phyloP scores from a whole-genome alignment of 163 green algal genomes.

The Picocystis sp. region DNA sequence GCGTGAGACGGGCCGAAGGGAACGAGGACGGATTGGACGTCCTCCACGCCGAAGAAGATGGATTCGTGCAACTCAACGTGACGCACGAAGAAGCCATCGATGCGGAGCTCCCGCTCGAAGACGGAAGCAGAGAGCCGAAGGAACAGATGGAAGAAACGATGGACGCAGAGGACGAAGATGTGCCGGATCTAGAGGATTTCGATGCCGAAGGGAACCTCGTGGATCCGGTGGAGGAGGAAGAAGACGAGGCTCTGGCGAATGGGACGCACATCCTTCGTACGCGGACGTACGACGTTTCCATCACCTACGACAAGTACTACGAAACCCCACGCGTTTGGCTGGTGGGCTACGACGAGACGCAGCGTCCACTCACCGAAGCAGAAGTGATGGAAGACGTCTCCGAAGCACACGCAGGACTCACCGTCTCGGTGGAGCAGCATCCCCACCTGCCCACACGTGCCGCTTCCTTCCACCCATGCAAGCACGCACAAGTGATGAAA shows the following conservation, averaged over 20 bases:
- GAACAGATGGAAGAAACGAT: background rate
- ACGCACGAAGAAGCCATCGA: slow-evolving; percentile 1
- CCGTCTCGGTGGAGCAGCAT: slow-evolving; percentile 71
- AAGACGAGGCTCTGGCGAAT: slow-evolving; percentile 11
- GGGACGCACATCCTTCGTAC: slow-evolving; percentile 47
- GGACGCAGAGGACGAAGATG: background rate
- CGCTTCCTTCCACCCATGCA: slow-evolving; percentile 78
- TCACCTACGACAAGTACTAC: slow-evolving; percentile 78
- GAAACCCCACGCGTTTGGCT: slow-evolving; percentile 62
- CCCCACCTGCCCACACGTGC: slow-evolving; percentile 38
- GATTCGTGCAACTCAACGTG: slow-evolving; percentile 2
- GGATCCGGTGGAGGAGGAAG: slow-evolving; percentile 17
- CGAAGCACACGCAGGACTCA: slow-evolving; percentile 71
- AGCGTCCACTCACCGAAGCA: slow-evolving; percentile 34
- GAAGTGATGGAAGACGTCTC: slow-evolving; percentile 74
- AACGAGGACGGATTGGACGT: slow-evolving; percentile 1
- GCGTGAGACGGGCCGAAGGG: background rate
- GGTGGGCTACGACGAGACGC: slow-evolving; percentile 60
- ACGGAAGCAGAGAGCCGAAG: background rate
- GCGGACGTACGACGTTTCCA: slow-evolving; percentile 78
- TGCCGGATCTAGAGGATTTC: background rate
- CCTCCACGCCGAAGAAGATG: background rate
- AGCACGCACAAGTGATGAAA: slow-evolving; percentile 70
- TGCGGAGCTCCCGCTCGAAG: slow-evolving; percentile 1
- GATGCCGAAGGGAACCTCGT: slow-evolving; percentile 5